A percentile compares a stretch with the other conserved stretches of the same genome.
Evolutionary conservation across 2,329 filamentous ascomycete genomes (phyloP).

Genomic region (Fusarium sarcochroum): DNA sequence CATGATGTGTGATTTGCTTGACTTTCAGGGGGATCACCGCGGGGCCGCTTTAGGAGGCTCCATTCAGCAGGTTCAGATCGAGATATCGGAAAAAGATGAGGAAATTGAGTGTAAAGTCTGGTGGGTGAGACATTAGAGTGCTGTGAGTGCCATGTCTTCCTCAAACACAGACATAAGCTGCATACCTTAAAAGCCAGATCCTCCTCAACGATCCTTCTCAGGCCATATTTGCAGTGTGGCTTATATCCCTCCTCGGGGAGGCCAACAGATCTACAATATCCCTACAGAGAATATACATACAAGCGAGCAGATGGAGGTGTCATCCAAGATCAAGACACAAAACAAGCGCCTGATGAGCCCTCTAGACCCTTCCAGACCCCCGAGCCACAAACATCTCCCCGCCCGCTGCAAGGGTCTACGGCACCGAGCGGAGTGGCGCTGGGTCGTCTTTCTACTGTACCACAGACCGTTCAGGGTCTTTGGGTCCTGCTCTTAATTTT

Average conservation of each 20-base stretch:
- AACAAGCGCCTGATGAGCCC: not conserved
- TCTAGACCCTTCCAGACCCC: slow-evolving; percentile 16
- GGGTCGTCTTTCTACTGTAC: not conserved
- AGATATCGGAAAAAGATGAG: slow-evolving; percentile 2
- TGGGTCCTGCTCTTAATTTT: slow-evolving; percentile 4
- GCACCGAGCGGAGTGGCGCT: slow-evolving; percentile 13
- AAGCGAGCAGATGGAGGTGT: not conserved
- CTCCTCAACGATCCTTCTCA: not conserved
- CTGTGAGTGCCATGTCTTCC: not conserved
- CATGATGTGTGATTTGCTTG: slow-evolving; percentile 17
- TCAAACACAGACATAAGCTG: slow-evolving; percentile 7
- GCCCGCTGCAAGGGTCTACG: slow-evolving; percentile 10
- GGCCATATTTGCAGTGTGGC: not conserved
- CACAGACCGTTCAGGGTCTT: slow-evolving; percentile 16
- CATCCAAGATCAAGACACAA: not conserved
- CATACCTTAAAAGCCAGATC: slow-evolving; percentile 7
- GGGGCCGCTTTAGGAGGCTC: slow-evolving; percentile 9
- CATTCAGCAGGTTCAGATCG: not conserved
- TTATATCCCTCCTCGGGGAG: not conserved
- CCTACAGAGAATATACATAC: too few relatives aligned
- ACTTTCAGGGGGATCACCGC: slow-evolving; percentile 37
- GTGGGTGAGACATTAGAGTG: not conserved
- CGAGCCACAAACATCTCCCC: slow-evolving; percentile 10
- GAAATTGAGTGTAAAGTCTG: not conserved
- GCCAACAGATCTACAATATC: not conserved